Base-by-base conservation (phyloP, 192 early-diverging fungal species). In the Podila epicladia region DNA sequence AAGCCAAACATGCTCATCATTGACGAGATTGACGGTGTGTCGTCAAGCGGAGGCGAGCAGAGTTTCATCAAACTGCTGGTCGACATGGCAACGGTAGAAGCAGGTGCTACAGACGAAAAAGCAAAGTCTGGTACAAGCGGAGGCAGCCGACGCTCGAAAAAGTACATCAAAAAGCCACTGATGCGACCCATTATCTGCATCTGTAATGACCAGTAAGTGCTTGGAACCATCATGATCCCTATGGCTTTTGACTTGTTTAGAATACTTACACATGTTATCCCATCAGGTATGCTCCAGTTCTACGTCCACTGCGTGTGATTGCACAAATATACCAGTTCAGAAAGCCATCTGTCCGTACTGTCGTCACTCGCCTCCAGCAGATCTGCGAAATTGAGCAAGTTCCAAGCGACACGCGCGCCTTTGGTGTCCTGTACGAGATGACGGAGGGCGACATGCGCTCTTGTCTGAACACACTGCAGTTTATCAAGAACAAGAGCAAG, bases 171-270 rank as follows among this genome's bases (percentile, higher is more conserved):
- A 12, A 84, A 78, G 6, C 90, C 90, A 8, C 85, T 97, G 24
- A 82, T 94, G 61, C 87, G 97, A 6, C 98, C 98, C 57, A 97
- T 99, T 61, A 98, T 99, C 45, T 99, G 97, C 80, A 97, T 99
- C 67, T 99, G 98, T 89, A 99, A 99, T 82, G 96, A 98, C 82
- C 92, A 87, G 91, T 94, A 89, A 53, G 82, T 86, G 26, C 62
- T n/a, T 1, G 19, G 33, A 33, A 38, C 26, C 62, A 4, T 41
- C 62, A 29, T 41, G 26, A 45, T 45, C 8, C 11, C 41, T 45
- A 45, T 15, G 41, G 15, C 41, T 45, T 45, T n/a, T 22, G 20
- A 62, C 61, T 2, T 38, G 4, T 29, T 33, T 12, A 32, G 6
- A 24, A 31, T 67, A 35, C 33, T 0, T 49, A 35, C 32, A 22